These are phyloP conservation scores for Teratosphaeria nubilosa DNA, from an alignment of 2,329 filamentous ascomycete species.

Conservation along the genomic window DNA sequence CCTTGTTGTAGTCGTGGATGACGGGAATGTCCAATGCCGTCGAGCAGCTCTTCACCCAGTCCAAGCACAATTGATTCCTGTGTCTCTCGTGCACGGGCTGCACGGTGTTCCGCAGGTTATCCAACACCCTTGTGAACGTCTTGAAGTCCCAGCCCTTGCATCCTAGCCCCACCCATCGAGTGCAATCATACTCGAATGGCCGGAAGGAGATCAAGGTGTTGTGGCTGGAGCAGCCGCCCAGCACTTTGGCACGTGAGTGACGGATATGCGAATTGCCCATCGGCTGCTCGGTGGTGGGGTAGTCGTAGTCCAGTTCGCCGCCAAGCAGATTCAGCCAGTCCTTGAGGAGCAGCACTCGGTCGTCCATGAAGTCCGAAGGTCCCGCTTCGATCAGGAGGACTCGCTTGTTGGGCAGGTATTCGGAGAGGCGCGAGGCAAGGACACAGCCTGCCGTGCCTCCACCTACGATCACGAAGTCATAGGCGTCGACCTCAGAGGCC, in stretches of 20 bases:
- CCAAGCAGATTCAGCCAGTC: constrained; percentile 80
- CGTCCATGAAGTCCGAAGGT: constrained; percentile 80
- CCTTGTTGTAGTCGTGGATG: constrained; percentile 75
- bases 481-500: constrained; percentile 53
- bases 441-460: constrained; percentile 82
- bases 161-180: constrained; percentile 72
- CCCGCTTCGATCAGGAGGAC: constrained; percentile 80
- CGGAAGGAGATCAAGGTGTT: constrained; percentile 91
- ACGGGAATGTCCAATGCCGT: constrained; percentile 70
- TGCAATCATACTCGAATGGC: constrained; percentile 79
- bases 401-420: constrained; percentile 73
- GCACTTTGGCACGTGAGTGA: constrained; percentile 83
- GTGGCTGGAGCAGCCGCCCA: constrained; percentile 86
- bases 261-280: constrained; percentile 86
- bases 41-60: constrained; percentile 78
- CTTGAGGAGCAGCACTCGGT: constrained; percentile 74
- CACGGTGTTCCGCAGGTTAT: constrained; percentile 80
- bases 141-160: constrained; percentile 81
- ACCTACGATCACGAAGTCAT: constrained; percentile 77
- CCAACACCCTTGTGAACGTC: constrained; percentile 68
- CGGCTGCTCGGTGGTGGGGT: constrained; percentile 79
- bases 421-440: constrained; percentile 65
- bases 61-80: constrained; percentile 81
- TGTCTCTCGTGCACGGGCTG: constrained; percentile 79
- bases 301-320: constrained; percentile 84